Evolutionary conservation across 306 rosid genomes (phyloP).

Genomic region (Prunus mongolica): DNA sequence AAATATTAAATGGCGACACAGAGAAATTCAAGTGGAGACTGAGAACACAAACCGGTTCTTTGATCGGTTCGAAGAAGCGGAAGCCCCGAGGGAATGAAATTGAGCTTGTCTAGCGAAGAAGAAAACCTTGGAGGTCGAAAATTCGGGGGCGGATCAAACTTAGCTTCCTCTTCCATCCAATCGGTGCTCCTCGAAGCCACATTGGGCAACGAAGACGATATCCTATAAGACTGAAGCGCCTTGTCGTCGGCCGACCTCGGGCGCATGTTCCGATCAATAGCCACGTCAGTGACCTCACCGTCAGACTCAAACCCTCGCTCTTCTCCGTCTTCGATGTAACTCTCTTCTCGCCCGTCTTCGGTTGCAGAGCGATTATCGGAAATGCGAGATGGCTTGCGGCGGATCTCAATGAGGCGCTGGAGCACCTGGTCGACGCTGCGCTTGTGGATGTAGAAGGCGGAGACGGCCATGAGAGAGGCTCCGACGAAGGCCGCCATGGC

Average conservation of each 20-base stretch:
- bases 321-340: conserved; percentile 12
- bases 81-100: conserved; percentile 47
- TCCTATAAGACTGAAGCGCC: conserved; percentile 27
- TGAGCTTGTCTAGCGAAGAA: conserved; percentile 49
- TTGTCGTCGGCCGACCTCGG: conserved; percentile 46
- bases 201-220: conserved; percentile 66
- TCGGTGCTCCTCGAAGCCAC: conserved; percentile 32
- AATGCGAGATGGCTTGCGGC: conserved; percentile 23
- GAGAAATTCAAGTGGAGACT: not conserved
- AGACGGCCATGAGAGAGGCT: conserved; percentile 72
- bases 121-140: conserved; percentile 31
- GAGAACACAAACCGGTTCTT: conserved; percentile 31
- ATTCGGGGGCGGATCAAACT: conserved; percentile 11
- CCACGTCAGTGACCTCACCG: conserved; percentile 11
- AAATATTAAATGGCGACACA: not conserved
- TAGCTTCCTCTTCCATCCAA: conserved; percentile 35
- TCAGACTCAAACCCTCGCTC: conserved; percentile 24
- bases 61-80: conserved; percentile 43
- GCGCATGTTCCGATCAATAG: conserved; percentile 13
- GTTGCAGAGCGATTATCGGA: not conserved
- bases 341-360: not conserved
- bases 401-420: conserved; percentile 57
- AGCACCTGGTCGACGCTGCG: conserved; percentile 75
- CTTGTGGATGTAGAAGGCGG: conserved; percentile 82
- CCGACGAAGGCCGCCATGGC: conserved; percentile 80